A percentile compares a stretch with the other conserved stretches of the same genome.
Conservation (phyloP, 2,329 filamentous ascomycete genomes). For the Cladorrhinum sp. region DNA sequence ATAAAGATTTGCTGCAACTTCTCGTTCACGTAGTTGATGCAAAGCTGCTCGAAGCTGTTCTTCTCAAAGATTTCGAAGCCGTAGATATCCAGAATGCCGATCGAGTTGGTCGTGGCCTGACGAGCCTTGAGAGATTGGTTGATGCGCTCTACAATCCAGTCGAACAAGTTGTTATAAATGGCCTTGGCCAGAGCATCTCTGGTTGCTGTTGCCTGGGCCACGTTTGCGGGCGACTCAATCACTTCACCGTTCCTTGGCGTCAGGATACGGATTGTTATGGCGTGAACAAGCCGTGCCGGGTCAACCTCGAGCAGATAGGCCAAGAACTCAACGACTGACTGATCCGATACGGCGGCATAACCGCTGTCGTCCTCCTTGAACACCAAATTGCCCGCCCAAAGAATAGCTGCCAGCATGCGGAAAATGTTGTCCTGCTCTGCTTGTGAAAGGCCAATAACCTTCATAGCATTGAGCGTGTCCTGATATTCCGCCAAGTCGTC, state of each 20-base stretch:
- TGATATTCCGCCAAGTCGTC: slow-evolving; percentile 86
- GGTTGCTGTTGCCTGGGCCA: slow-evolving; percentile 79
- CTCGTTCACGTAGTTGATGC: slow-evolving; percentile 99
- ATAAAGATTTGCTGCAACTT: slow-evolving; percentile 99
- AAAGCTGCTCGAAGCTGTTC: slow-evolving; percentile 98
- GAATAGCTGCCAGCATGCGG: slow-evolving; percentile 83
- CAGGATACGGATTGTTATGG: slow-evolving; percentile 84
- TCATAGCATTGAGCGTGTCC: slow-evolving; percentile 93
- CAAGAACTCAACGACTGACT: slow-evolving; percentile 90
- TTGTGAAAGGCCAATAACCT: slow-evolving; percentile 83
- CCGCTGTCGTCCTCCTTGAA: slow-evolving; percentile 87
- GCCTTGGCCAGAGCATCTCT: slow-evolving; percentile 89
- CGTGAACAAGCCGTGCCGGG: slow-evolving; percentile 74
- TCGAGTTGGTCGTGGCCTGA: slow-evolving; percentile 73
- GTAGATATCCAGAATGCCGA: slow-evolving; percentile 98
- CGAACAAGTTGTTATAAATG: slow-evolving; percentile 97
- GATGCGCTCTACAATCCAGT: slow-evolving; percentile 94
- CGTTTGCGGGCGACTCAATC: slow-evolving; percentile 77
- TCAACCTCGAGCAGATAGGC: slow-evolving; percentile 92
- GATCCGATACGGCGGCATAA: slow-evolving; percentile 81
- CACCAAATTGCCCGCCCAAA: slow-evolving; percentile 93
- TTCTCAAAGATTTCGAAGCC: slow-evolving; percentile 99
- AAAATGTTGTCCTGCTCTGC: slow-evolving; percentile 94
- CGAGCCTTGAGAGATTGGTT: slow-evolving; percentile 83
- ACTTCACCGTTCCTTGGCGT: slow-evolving; percentile 64